Evolutionary conservation across 2,329 filamentous ascomycete genomes (phyloP), one percentile per base, ranked within the genome.

Genomic region (Aureobasidium sp.): DNA sequence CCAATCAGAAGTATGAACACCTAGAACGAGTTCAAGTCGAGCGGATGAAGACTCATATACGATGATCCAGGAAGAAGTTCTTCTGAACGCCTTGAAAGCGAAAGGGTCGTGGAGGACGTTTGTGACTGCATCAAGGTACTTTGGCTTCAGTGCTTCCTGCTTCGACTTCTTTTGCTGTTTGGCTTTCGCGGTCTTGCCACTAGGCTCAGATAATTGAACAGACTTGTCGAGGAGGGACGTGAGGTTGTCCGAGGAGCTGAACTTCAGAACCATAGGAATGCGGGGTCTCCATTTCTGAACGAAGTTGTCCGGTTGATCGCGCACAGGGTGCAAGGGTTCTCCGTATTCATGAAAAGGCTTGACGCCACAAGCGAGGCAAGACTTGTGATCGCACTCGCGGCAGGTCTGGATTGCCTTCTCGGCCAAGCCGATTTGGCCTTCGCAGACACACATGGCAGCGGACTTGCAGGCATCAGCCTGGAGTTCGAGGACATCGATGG

Each of bases 401-500:
- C 85, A 87, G 41, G 70, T 65, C 37, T 79, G 74, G 7, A 86
- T 75, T 0, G 66, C 63, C 10, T 71, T 71, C 6, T 69, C 66
- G 4, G 74, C 72, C 2, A 78, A 70, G 0, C 70, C 66, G 3
- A 70, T 71, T 37, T 76, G 74, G 1, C 79, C 78, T 71, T 88
- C 86, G 62, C 86, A 88, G 45, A 72, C 70, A 65, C 86, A 88
- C n/a, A 80, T 63, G 9, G 50, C 36, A 3, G 45, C 42, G 11
- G 63, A 63, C 13, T 25, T 32, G 27, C 1, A 15, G 13, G 63
- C 61, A 54, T 62, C 50, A 13, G 42, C 44, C 15, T 48, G 37
- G 5, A 65, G 37, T 15, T 42, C 15, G 5, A 8, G 25, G 10
- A 62, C 0, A 29, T 44, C 29, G 25, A 55, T 16, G 4, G 3